Evolutionary conservation across 2,329 filamentous ascomycete species (phyloP).

Genomic region (Beauveria sp.): DNA sequence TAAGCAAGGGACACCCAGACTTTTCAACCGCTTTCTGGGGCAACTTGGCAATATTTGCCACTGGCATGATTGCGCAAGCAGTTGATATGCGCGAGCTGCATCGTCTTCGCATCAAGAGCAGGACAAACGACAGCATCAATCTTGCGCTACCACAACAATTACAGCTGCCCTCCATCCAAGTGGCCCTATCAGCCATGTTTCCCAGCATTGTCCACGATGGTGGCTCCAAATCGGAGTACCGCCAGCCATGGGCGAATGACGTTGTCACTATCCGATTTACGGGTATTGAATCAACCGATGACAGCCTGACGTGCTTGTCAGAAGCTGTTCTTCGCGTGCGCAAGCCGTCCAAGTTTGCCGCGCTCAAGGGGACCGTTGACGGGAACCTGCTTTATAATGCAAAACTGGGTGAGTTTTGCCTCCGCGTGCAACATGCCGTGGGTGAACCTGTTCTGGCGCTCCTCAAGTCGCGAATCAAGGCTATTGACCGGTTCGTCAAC

Average conservation of each 20-base stretch:
- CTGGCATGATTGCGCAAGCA: slow-evolving; percentile 43
- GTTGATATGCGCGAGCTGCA: slow-evolving; percentile 42
- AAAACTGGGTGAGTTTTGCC: slow-evolving; percentile 52
- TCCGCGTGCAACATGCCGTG: slow-evolving; percentile 51
- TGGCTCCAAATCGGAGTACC: slow-evolving; percentile 17
- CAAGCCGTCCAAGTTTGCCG: slow-evolving; percentile 44
- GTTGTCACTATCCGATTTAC: slow-evolving; percentile 51
- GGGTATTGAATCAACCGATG: slow-evolving; percentile 28
- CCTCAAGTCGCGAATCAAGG: slow-evolving; percentile 53
- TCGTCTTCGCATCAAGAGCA: slow-evolving; percentile 34
- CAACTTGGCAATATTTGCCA: slow-evolving; percentile 41
- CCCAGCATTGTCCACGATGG: slow-evolving; percentile 26
- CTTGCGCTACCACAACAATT: slow-evolving; percentile 34
- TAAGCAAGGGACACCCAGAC: slow-evolving; percentile 36
- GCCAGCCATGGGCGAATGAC: slow-evolving; percentile 49
- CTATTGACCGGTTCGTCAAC: slow-evolving; percentile 62
- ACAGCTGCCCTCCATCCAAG: slow-evolving; percentile 39
- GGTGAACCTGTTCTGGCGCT: slow-evolving; percentile 50
- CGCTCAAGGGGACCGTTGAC: slow-evolving; percentile 49
- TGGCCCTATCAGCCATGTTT: slow-evolving; percentile 41
- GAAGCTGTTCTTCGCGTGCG: slow-evolving; percentile 49
- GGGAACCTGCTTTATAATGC: slow-evolving; percentile 55
- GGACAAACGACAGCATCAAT: slow-evolving; percentile 25
- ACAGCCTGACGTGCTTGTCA: slow-evolving; percentile 31
- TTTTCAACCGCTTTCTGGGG: slow-evolving; percentile 44